Conservation (phyloP, 495 filamentous ascomycete genomes). For the Massariosphaeria phaeospora region DNA sequence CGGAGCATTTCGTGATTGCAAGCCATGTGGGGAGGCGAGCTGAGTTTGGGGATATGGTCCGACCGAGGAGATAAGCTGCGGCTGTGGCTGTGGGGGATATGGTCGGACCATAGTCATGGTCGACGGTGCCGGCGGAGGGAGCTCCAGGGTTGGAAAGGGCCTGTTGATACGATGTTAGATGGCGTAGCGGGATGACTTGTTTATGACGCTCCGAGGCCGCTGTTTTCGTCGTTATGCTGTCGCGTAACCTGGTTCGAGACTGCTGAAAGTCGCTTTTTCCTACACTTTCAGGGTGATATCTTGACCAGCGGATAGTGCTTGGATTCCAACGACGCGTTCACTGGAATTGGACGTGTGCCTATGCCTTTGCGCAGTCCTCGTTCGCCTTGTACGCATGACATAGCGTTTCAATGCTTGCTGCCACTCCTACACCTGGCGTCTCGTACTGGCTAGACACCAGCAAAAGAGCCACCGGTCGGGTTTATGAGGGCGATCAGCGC, state of each 20-base stretch:
- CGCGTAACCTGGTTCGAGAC: too few species aligned
- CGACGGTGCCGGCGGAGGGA: neutral
- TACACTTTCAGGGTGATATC: too few species aligned
- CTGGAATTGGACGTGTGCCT: constrained; percentile 37
- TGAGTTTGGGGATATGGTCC: constrained; percentile 13
- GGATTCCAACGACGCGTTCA: constrained; percentile 28
- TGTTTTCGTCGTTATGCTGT: too few species aligned
- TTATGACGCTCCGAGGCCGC: neutral
- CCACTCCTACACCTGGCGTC: constrained; percentile 19
- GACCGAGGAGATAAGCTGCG: constrained; percentile 15
- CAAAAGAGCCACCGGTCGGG: neutral
- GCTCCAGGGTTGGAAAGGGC: neutral
- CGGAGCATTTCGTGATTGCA: constrained; percentile 19
- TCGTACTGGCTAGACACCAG: constrained; percentile 24
- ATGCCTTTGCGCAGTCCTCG: constrained; percentile 39
- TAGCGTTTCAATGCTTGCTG: constrained; percentile 23
- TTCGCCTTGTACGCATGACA: constrained; percentile 31
- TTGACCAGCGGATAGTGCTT: too few species aligned
- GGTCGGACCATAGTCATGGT: constrained; percentile 34
- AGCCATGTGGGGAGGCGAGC: constrained; percentile 14
- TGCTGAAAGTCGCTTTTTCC: too few species aligned
- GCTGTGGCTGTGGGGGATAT: constrained; percentile 24
- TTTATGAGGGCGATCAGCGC: neutral
- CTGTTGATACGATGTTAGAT: neutral
- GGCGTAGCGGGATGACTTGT: neutral